Conservation (phyloP, 257 asterid species). For the Jasminum sambac region DNA sequence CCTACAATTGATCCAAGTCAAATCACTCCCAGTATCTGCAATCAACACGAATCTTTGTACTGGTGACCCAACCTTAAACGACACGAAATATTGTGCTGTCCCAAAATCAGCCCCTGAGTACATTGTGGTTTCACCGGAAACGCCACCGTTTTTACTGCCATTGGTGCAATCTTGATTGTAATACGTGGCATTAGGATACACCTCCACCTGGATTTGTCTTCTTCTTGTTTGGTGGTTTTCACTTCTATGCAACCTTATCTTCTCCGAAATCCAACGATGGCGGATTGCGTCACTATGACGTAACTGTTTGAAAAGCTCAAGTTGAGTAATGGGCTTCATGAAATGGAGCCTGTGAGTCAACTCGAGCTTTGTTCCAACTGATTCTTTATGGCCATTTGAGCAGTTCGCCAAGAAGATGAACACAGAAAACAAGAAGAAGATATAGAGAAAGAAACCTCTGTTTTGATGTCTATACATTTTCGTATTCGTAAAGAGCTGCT, state of each 20-base stretch:
- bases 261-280: slow-evolving; percentile 26
- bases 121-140: slow-evolving; percentile 33
- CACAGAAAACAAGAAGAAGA: slow-evolving; percentile 14
- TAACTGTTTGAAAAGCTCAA: slow-evolving; percentile 27
- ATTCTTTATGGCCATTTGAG: background rate
- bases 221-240: background rate
- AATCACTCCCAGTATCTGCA: slow-evolving; percentile 66
- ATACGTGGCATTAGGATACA: background rate
- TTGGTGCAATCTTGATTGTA: slow-evolving; percentile 24
- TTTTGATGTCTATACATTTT: slow-evolving; percentile 7
- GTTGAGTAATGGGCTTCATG: background rate
- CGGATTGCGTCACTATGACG: slow-evolving; percentile 40
- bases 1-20: slow-evolving; percentile 56
- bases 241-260: background rate
- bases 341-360: slow-evolving; percentile 35
- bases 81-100: slow-evolving; percentile 52
- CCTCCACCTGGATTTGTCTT: slow-evolving; percentile 28
- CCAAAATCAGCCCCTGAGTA: slow-evolving; percentile 57
- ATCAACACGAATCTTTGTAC: slow-evolving; percentile 40
- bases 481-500: slow-evolving; percentile 24
- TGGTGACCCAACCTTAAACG: slow-evolving; percentile 46
- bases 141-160: slow-evolving; percentile 18
- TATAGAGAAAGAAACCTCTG: background rate
- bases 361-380: slow-evolving; percentile 29
- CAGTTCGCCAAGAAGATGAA: background rate